Evolutionary conservation across 345 rosid genomes (phyloP).

Genomic region (Pelargonium nanum): DNA sequence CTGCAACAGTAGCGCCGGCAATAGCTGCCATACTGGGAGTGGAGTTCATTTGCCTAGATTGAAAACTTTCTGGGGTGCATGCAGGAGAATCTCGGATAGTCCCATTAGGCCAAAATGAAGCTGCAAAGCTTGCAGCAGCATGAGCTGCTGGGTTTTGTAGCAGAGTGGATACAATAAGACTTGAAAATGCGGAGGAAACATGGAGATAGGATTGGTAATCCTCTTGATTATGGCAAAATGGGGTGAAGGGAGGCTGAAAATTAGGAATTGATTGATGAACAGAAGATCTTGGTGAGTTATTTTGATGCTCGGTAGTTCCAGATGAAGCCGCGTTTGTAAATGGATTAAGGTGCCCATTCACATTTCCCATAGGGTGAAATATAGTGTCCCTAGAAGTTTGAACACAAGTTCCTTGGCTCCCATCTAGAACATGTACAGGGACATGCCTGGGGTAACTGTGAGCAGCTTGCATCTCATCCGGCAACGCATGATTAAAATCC

Average conservation of each 20-base stretch:
- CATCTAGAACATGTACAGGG: constrained; percentile 49
- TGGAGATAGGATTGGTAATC: constrained; percentile 65
- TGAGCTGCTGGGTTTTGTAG: constrained; percentile 81
- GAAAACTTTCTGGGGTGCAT: constrained; percentile 28
- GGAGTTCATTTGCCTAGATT: constrained; percentile 35
- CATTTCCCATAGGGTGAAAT: constrained; percentile 39
- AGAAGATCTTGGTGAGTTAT: constrained; percentile 26
- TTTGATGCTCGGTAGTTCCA: constrained; percentile 37
- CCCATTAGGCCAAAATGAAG: constrained; percentile 65
- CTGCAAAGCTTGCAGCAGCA: constrained; percentile 75
- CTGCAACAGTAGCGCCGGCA: constrained; percentile 87
- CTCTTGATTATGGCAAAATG: constrained; percentile 42
- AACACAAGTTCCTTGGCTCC: constrained; percentile 32
- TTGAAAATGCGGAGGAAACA: constrained; percentile 60
- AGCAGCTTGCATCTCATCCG: constrained; percentile 39
- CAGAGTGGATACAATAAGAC: constrained; percentile 55
- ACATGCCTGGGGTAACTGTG: constrained; percentile 67
- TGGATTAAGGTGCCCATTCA: constrained; percentile 27
- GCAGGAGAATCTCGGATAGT: constrained; percentile 39
- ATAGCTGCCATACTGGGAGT: constrained; percentile 58
- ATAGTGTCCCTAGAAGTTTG: constrained; percentile 40
- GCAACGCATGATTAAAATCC: constrained; percentile 18
- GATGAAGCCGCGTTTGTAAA: constrained; percentile 45
- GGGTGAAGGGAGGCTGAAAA: constrained; percentile 39
- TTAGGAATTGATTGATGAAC: constrained; percentile 42